Evolutionary conservation across 805 yeast species (phyloP), one percentile per base, ranked within the genome.

Genomic region (Wickerhamiella brachini): DNA sequence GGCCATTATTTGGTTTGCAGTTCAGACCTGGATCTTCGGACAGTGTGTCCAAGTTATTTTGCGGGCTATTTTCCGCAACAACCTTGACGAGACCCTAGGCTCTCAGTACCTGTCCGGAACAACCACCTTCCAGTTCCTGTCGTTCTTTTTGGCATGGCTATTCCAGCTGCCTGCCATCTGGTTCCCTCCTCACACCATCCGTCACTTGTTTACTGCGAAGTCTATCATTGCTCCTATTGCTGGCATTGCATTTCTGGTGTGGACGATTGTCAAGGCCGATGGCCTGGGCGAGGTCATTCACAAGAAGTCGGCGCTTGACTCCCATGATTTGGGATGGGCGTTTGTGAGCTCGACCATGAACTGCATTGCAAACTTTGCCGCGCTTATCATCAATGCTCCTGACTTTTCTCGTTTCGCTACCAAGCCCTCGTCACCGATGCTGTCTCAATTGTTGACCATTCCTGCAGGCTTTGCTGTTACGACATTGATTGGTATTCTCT

Each of bases 1-100:
- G 86, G 83, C 87, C 31, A 75, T 79, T 57, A 79, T 88, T 48
- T 88, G 96, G 96, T 86, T 82, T 62, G 80, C 93, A 26, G 93
- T 85, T 26, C 95, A 87, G 63, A 74, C 84, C 21, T 83, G 87
- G 74, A 75, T 89, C 52, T 93, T 94, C 51, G 94, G 90, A 31
- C 78, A 86, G 55, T 83, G 94, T 69, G 79, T 88, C 15, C 77
- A 81, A 54, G 68, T 85, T 49, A 84, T 87, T 90, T 69, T 88
- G 52, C 71, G 77, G 56, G 71, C 95, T 2, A 79, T 88, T 44
- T 88, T 85, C 38, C 61, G 62, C 5, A 52, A 51, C 24, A 64
- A 65, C 42, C 59, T 57, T 1, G 54, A 66, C 43, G 37, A 23
- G 17, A 23, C 29, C 37, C 4, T 44, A 4, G 76, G 74, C 17